A percentile compares a stretch with the other conserved stretches of the same genome.
These are phyloP conservation scores for Ramaria sp. DNA, from an alignment of 768 basidiomycete species.

Conservation along the genomic window DNA sequence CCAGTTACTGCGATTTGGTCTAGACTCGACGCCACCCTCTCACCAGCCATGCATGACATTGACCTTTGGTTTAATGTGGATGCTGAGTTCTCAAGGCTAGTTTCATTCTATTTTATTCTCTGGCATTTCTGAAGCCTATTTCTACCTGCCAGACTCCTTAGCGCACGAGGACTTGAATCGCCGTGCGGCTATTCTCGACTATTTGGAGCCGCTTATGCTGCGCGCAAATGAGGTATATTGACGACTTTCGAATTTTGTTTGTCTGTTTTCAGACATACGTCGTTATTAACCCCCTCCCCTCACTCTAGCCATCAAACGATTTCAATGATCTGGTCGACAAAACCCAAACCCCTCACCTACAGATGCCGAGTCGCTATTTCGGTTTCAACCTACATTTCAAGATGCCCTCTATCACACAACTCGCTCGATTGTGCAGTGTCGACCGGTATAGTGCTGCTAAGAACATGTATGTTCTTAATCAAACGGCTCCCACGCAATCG, in stretches of 20 bases:
- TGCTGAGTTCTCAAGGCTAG: neutral
- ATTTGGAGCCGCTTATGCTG: neutral
- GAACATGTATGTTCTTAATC: neutral
- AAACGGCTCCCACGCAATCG: neutral
- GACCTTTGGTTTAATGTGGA: neutral
- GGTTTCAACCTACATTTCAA: neutral
- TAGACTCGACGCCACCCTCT: neutral
- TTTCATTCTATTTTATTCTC: neutral
- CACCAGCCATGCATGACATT: neutral
- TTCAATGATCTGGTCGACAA: neutral
- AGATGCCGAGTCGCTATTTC: neutral
- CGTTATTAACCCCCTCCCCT: neutral
- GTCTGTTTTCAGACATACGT: neutral
- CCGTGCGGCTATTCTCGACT: neutral
- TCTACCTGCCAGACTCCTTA: neutral
- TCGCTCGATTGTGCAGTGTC: conserved; percentile 1
- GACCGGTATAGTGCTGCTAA: conserved; percentile 3
- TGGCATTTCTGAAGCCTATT: neutral
- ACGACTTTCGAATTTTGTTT: neutral
- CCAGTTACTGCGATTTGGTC: neutral
- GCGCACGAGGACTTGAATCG: neutral
- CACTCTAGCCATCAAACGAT: neutral
- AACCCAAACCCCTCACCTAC: neutral
- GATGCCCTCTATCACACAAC: neutral
- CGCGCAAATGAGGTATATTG: neutral